phyloP scores from a whole-genome alignment of 1,284 basidiomycete genomes.

The Phellopilus nigrolimitatus region DNA sequence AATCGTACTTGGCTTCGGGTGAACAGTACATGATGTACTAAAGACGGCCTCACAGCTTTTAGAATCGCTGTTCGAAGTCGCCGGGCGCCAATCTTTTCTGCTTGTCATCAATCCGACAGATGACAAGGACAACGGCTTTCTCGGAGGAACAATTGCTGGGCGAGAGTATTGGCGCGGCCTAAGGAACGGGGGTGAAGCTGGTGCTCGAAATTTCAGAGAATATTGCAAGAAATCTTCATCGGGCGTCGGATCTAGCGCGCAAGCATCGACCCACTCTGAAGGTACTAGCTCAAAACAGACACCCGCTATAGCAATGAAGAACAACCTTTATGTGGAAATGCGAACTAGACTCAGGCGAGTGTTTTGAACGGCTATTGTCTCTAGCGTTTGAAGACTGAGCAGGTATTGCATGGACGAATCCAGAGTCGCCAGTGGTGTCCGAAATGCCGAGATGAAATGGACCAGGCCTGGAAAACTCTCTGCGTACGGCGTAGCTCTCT shows the following conservation, averaged over 20 bases:
- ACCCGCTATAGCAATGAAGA: slow-evolving; percentile 40
- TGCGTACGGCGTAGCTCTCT: slow-evolving; percentile 50
- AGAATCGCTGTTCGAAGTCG: slow-evolving; percentile 43
- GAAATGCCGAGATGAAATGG: slow-evolving; percentile 71
- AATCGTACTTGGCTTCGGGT: background rate
- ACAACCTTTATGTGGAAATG: slow-evolving; percentile 47
- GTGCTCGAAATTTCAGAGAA: slow-evolving; percentile 50
- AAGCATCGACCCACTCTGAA: slow-evolving; percentile 11
- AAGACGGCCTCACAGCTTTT: slow-evolving; percentile 44
- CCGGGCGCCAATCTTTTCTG: slow-evolving; percentile 55
- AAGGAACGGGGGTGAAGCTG: slow-evolving; percentile 50
- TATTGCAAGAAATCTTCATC: slow-evolving; percentile 32
- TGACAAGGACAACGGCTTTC: slow-evolving; percentile 45
- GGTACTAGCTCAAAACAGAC: slow-evolving; percentile 26
- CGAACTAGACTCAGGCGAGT: slow-evolving; percentile 49
- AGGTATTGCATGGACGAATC: background rate
- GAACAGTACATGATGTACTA: slow-evolving; percentile 41
- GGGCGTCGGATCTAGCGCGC: background rate
- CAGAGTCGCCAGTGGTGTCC: slow-evolving; percentile 50
- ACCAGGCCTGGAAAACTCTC: slow-evolving; percentile 52
- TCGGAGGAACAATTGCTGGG: slow-evolving; percentile 54
- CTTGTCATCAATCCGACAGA: slow-evolving; percentile 52
- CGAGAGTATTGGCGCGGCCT: slow-evolving; percentile 61
- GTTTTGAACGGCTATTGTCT: slow-evolving; percentile 2
- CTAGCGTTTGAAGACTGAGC: slow-evolving; percentile 8